Base-by-base conservation (phyloP, 2,329 filamentous ascomycete species). In the Karstenula rhodostoma region DNA sequence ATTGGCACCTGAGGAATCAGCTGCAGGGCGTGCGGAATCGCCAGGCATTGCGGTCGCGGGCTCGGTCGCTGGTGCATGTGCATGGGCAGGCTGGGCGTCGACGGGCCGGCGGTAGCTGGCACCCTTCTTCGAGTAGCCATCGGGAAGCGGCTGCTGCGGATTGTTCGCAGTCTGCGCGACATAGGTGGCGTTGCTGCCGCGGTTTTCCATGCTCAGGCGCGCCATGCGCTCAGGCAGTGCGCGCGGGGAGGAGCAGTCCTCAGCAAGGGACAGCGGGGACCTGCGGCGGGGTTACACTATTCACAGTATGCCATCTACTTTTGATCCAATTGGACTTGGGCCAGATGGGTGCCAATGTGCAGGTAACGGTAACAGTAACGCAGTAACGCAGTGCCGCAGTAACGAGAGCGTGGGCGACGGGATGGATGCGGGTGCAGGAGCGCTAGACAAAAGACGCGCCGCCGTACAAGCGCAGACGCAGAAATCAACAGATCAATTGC, bases 71-170 rank as follows among this genome's bases (percentile, higher is more conserved):
- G 63, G 56, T 54, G 63, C 59, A 42, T 67, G 62, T 46, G 58
- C 32, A 42, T 67, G 62, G 43, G 58, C 32, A 17, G 74, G 68
- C 35, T 74, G 74, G 7, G 71, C 65, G 55, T 75, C 71, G 43
- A 66, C 62, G 22, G 74, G 73, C 10, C 75, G 72, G 43, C 73
- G 71, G 52, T 77, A 74, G 40, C 73, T 73, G 54, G 66, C 63
- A 57, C 73, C 73, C 63, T 70, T 77, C 58, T 72, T 73, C 3
- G 72, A 64, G 59, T 73, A 75, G 52, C 56, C 64, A 25, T 77
- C 70, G 46, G 73, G 65, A 1, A 66, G 60, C 25, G 71, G 66
- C 42, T 69, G 70, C 17, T 69, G 65, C 32, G 66, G 56, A 13
- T 67, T 68, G 37, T 68, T 65, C 60, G 67, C 63, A 35, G 63